Percentiles rank a stretch among this genome's conserved stretches.
Conservation (phyloP, 2,329 filamentous ascomycete species). For the Graphium sp. region DNA sequence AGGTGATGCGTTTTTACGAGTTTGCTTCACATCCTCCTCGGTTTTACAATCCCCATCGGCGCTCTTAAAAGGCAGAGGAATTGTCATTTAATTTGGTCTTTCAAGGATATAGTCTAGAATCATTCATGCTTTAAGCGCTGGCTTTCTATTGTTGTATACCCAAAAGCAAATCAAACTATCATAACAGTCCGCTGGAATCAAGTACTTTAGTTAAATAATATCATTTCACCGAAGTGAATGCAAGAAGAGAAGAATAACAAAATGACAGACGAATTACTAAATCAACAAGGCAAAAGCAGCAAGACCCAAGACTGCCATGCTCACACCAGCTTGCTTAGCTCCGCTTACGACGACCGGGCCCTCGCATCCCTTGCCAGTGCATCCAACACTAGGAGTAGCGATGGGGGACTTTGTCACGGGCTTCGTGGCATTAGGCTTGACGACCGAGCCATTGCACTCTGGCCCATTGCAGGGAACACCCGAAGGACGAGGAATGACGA, state of each 20-base stretch:
- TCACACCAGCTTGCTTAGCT: background rate
- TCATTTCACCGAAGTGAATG: too few relatives aligned
- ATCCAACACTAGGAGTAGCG: background rate
- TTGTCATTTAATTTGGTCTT: too few relatives aligned
- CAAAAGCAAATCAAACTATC: too few relatives aligned
- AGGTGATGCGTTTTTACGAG: too few relatives aligned
- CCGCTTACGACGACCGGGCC: background rate
- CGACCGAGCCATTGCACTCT: background rate
- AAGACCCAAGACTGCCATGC: slow-evolving; percentile 2
- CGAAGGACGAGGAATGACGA: background rate
- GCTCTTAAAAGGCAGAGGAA: too few relatives aligned
- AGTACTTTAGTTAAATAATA: too few relatives aligned
- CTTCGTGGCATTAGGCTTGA: background rate
- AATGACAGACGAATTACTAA: background rate
- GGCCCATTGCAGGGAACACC: background rate
- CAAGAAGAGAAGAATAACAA: background rate
- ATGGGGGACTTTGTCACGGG: background rate
- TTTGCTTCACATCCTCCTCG: too few relatives aligned
- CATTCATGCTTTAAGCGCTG: too few relatives aligned
- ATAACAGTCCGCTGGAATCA: background rate
- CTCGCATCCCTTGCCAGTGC: background rate
- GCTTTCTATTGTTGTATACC: too few relatives aligned
- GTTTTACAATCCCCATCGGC: slow-evolving; percentile 1
- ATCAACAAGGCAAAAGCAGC: background rate
- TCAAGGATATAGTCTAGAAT: too few relatives aligned